Evolutionary conservation across 2,329 filamentous ascomycete species (phyloP).

Genomic region (Pseudonectria buxi): DNA sequence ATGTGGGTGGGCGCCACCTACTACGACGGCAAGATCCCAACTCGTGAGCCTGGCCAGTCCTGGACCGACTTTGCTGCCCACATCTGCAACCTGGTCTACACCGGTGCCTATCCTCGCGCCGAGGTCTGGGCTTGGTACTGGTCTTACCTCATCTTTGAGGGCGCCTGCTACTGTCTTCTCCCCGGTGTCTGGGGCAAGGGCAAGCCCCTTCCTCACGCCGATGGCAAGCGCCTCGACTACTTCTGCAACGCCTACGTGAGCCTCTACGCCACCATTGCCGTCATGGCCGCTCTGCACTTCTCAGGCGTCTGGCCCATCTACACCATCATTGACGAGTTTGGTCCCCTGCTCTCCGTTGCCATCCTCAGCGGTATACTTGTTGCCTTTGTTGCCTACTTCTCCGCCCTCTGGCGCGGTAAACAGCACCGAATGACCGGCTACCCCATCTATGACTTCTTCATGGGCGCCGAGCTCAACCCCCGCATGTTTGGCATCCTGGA

Average conservation of each 20-base stretch:
- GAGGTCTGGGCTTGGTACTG: slow-evolving; percentile 93
- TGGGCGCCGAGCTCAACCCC: slow-evolving; percentile 85
- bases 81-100: slow-evolving; percentile 66
- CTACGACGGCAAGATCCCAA: slow-evolving; percentile 78
- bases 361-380: slow-evolving; percentile 86
- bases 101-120: slow-evolving; percentile 73
- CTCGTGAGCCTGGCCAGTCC: slow-evolving; percentile 57
- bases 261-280: slow-evolving; percentile 76
- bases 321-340: slow-evolving; percentile 91
- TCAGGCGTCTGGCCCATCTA: slow-evolving; percentile 83
- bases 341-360: slow-evolving; percentile 83
- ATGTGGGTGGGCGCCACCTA: slow-evolving; percentile 97
- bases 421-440: slow-evolving; percentile 90
- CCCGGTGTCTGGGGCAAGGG: slow-evolving; percentile 85
- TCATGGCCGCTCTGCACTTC: slow-evolving; percentile 68
- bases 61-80: slow-evolving; percentile 65
- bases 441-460: slow-evolving; percentile 85
- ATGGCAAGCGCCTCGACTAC: slow-evolving; percentile 82
- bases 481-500: slow-evolving; percentile 81
- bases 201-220: slow-evolving; percentile 76
- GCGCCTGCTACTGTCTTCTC: slow-evolving; percentile 71
- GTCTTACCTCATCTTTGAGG: slow-evolving; percentile 84
- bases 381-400: slow-evolving; percentile 77
- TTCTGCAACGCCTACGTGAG: slow-evolving; percentile 88
- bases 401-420: slow-evolving; percentile 70